phyloP scores from a whole-genome alignment of 1,284 basidiomycete species.

The Microbotryum intermedium region DNA sequence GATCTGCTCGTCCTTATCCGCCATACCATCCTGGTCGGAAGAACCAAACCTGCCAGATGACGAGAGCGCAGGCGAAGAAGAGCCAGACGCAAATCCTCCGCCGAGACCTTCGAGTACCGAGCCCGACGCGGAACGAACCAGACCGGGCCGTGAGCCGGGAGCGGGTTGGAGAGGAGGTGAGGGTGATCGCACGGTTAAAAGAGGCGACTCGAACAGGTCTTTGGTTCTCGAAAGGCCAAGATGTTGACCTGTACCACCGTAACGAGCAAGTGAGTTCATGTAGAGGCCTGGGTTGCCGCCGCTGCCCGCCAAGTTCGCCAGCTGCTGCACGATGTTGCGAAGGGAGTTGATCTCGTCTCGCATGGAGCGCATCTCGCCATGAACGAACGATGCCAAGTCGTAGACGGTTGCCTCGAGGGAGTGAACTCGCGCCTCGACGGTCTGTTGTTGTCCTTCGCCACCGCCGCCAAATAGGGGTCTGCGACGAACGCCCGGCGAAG shows the following conservation, averaged over 20 bases:
- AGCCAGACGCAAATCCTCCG: background rate
- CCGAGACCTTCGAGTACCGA: too few relatives aligned
- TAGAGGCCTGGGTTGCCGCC: too few relatives aligned
- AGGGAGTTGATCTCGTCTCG: slow-evolving; percentile 21
- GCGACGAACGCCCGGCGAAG: too few relatives aligned
- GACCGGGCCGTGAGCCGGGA: background rate
- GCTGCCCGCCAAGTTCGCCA: background rate
- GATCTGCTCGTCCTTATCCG: slow-evolving; percentile 27
- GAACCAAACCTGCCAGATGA: background rate
- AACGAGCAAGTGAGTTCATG: too few relatives aligned
- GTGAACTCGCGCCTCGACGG: slow-evolving; percentile 7
- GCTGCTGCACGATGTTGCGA: slow-evolving; percentile 18
- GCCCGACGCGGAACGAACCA: background rate
- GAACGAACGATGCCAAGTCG: slow-evolving; percentile 13
- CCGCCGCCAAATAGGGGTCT: background rate
- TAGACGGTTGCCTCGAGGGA: slow-evolving; percentile 20
- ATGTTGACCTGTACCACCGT: background rate
- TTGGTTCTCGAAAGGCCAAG: slow-evolving; percentile 4
- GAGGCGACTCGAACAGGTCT: slow-evolving; percentile 16
- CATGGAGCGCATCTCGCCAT: slow-evolving; percentile 15
- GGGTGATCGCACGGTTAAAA: slow-evolving; percentile 25
- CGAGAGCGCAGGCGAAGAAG: slow-evolving; percentile 1
- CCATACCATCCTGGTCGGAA: slow-evolving; percentile 4
- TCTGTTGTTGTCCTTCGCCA: background rate
- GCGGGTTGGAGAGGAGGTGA: slow-evolving; percentile 8